Percentiles rank a stretch among this genome's conserved stretches.
Conservation (phyloP, 768 basidiomycete genomes). For the Tylopilus plumbeoviolaceoides region DNA sequence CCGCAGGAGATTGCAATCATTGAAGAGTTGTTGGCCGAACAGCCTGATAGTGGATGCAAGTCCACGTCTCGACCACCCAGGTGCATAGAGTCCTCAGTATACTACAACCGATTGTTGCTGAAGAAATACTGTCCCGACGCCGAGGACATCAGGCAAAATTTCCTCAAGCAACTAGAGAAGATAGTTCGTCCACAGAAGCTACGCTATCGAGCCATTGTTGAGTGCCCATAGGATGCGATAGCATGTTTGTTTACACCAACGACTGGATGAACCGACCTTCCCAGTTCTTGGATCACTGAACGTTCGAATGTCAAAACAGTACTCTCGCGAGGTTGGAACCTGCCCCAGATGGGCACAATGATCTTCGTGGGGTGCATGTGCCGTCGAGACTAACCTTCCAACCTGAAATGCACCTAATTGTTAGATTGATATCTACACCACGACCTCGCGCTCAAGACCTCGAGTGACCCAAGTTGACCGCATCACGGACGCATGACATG, state of each 20-base stretch:
- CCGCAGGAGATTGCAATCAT: constrained; percentile 75
- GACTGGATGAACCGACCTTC: too few relatives aligned
- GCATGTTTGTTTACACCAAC: too few relatives aligned
- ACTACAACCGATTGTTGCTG: constrained; percentile 72
- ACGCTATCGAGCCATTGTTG: constrained; percentile 68
- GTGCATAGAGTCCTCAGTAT: constrained; percentile 86
- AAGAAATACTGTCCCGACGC: constrained; percentile 39
- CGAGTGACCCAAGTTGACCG: too few relatives aligned
- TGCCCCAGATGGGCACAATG: too few relatives aligned
- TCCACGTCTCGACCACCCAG: constrained; percentile 37
- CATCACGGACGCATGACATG: constrained; percentile 8
- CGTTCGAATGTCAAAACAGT: too few relatives aligned
- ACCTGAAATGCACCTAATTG: too few relatives aligned
- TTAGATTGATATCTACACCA: too few relatives aligned
- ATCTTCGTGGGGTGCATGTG: too few relatives aligned
- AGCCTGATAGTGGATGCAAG: constrained; percentile 91
- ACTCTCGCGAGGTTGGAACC: too few relatives aligned
- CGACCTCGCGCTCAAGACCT: too few relatives aligned
- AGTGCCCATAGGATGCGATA: constrained; percentile 14
- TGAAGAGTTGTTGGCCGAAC: constrained; percentile 78
- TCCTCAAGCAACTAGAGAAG: constrained; percentile 57
- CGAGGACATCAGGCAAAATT: constrained; percentile 38
- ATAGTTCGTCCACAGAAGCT: constrained; percentile 51
- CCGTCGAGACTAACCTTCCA: too few relatives aligned
- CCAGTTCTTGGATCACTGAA: too few relatives aligned